Conservation (phyloP, 306 rosid genomes). For the Acacia confusa region DNA sequence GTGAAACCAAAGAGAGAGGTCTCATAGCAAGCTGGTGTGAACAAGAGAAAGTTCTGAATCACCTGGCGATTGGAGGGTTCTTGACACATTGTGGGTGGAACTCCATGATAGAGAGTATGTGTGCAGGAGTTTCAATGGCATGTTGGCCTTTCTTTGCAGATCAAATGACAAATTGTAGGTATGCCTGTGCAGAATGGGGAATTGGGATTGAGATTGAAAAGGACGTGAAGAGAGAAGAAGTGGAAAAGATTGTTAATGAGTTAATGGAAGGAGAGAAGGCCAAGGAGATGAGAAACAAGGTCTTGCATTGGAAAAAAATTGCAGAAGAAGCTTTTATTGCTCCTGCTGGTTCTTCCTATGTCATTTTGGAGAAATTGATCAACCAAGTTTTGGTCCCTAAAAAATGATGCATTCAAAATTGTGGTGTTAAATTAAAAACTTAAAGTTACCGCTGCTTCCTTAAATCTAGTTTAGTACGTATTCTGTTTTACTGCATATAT, state of each 20-base stretch:
- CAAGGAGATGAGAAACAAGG: not conserved
- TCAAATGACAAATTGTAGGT: not conserved
- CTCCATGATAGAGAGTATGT: not conserved
- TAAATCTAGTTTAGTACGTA: no score
- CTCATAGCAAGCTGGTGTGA: no score
- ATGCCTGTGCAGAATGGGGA: slow-evolving; percentile 28
- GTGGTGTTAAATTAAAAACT: no score
- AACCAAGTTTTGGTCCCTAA: not conserved
- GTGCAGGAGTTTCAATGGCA: slow-evolving; percentile 5
- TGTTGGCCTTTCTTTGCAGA: slow-evolving; percentile 36
- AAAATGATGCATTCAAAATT: not conserved
- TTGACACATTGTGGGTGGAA: not conserved
- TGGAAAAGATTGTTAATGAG: slow-evolving; percentile 1
- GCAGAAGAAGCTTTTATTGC: not conserved
- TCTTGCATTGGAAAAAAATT: not conserved
- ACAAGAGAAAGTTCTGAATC: no score
- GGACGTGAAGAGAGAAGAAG: not conserved
- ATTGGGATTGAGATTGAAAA: slow-evolving; percentile 20
- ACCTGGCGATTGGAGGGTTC: not conserved
- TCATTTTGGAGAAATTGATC: not conserved
- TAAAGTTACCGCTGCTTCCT: no score
- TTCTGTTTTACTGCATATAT: no score
- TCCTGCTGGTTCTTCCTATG: not conserved
- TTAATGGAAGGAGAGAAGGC: slow-evolving; percentile 29
- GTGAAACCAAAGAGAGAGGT: no score